Conservation (phyloP, 2,329 filamentous ascomycete species). For the Pseudogymnoascus sp. region DNA sequence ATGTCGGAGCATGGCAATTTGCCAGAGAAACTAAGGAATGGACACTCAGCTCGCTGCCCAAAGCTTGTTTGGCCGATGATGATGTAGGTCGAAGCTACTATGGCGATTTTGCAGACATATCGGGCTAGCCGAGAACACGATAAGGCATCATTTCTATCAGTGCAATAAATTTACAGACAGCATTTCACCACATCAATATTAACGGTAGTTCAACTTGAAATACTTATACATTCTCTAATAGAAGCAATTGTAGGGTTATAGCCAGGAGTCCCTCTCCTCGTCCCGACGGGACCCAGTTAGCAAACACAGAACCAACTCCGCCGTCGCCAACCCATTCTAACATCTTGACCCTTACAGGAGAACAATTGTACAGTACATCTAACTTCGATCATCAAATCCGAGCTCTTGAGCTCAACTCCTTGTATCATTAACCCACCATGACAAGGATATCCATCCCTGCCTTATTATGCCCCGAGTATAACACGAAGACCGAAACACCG, state of each 20-base stretch:
- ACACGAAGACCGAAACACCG: constrained; percentile 1
- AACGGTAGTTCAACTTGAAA: neutral
- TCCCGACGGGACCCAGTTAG: neutral
- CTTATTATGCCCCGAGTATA: neutral
- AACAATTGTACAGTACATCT: constrained; percentile 7
- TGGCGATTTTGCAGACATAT: neutral
- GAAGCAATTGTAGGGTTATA: neutral
- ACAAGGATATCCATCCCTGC: neutral
- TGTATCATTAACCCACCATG: neutral
- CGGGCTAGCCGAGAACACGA: neutral
- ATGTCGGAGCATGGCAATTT: neutral
- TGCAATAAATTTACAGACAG: neutral
- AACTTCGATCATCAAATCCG: constrained; percentile 1
- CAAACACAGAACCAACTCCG: neutral
- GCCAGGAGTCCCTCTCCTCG: neutral
- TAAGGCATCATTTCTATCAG: neutral
- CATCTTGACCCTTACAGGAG: neutral
- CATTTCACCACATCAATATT: neutral
- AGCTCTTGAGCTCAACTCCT: neutral
- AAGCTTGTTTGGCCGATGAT: neutral
- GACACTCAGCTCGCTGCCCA: neutral
- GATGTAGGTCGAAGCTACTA: neutral
- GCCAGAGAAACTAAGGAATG: neutral
- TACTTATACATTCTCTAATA: constrained; percentile 1
- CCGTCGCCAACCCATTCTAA: neutral